A percentile compares a stretch with the other conserved stretches of the same genome.
Evolutionary conservation across 192 early-diverging fungal genomes (phyloP).

Genomic region (Diversispora eburnea): DNA sequence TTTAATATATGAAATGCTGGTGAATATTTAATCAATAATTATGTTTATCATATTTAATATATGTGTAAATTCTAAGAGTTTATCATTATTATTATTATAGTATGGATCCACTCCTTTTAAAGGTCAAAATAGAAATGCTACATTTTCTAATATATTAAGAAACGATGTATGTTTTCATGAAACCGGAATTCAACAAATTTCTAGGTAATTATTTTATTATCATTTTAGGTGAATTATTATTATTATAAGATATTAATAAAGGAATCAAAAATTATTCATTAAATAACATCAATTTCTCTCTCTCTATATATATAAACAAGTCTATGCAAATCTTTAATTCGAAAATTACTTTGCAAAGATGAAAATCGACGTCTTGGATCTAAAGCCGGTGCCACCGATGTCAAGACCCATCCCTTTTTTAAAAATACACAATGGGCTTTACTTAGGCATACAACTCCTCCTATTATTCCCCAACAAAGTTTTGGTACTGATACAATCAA

Average conservation of each 20-base stretch:
- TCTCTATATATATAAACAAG: not conserved
- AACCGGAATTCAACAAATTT: conserved; percentile 28
- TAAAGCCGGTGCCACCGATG: conserved; percentile 85
- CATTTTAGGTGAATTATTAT: not conserved
- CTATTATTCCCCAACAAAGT: conserved; percentile 72
- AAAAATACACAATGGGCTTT: conserved; percentile 90
- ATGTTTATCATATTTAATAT: not conserved
- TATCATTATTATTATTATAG: conserved; percentile 29
- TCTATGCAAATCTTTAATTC: conserved; percentile 71
- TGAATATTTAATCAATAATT: conserved; percentile 26
- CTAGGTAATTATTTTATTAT: conserved; percentile 1
- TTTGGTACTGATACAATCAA: conserved; percentile 64
- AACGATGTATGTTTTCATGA: conserved; percentile 75
- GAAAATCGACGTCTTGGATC: conserved; percentile 85
- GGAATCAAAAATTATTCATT: not conserved
- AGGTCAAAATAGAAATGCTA: conserved; percentile 79
- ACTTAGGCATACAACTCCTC: conserved; percentile 77
- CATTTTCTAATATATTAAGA: conserved; percentile 85
- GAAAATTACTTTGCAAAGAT: conserved; percentile 84
- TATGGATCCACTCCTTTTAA: conserved; percentile 98
- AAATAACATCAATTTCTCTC: not conserved
- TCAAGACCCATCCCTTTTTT: conserved; percentile 92
- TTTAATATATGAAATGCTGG: conserved; percentile 97
- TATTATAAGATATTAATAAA: too few relatives aligned
- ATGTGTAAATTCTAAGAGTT: not conserved